These are phyloP conservation scores for Coriaria nepalensis DNA, from an alignment of 306 rosid genomes.

Conservation along the genomic window DNA sequence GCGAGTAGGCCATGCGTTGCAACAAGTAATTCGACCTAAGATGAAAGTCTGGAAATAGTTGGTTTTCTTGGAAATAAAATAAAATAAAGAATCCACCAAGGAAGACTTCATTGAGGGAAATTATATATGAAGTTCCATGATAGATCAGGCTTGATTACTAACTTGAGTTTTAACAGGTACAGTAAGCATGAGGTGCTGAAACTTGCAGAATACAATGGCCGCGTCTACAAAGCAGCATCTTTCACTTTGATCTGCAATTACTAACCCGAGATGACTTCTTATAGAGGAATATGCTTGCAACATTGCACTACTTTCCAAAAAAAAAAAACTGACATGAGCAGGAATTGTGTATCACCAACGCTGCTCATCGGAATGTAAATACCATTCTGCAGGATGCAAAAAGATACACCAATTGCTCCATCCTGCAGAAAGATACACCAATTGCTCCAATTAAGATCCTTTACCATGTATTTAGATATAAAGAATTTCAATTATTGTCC, in stretches of 20 bases:
- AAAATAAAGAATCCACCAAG: neutral
- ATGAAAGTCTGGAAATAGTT: conserved; percentile 12
- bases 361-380: conserved; percentile 32
- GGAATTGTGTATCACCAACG: conserved; percentile 60
- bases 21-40: conserved; percentile 86
- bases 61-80: neutral
- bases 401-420: no score
- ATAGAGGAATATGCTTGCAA: conserved; percentile 37
- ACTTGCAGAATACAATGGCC: conserved; percentile 78
- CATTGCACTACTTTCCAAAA: no score
- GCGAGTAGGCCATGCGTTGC: conserved; percentile 90
- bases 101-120: conserved; percentile 13
- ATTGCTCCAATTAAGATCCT: no score
- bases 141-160: conserved; percentile 22
- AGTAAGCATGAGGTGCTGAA: conserved; percentile 61
- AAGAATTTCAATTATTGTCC: no score
- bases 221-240: conserved; percentile 73
- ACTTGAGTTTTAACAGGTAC: conserved; percentile 67
- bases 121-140: conserved; percentile 11
- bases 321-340: conserved; percentile 70
- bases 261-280: conserved; percentile 42
- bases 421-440: no score
- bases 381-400: conserved; percentile 39
- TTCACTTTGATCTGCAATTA: conserved; percentile 45
- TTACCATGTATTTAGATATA: no score